Evolutionary conservation across 2,329 filamentous ascomycete species (phyloP), one percentile per base, ranked within the genome.

Genomic region (Neoscytalidium dimidiatum): DNA sequence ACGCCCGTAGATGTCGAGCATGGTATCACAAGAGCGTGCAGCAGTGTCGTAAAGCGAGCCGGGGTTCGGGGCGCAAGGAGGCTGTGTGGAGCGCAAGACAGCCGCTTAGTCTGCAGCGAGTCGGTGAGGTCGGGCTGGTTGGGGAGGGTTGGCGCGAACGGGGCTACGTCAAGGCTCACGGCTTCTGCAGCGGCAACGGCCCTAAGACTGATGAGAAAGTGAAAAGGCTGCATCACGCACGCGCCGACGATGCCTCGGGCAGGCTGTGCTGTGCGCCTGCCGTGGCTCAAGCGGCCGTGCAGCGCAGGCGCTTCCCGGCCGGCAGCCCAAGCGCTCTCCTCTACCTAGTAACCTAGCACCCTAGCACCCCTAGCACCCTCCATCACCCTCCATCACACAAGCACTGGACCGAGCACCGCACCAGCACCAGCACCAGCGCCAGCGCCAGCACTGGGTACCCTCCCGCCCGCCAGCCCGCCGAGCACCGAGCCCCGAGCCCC

Each of bases 131-230:
- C 48, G 26, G 14, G 48, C 48, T 51, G 48, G 26, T 29, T 29
- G 28, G 48, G 23, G 48, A 43, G 13, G 29, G 38, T 7, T 3
- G 38, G n/a, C n/a, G 26, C 23, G 21, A 29, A n/a, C n/a, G 11
- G 38, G 19, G 52, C 52, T 44, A 58, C 53, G 53, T 58, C 53
- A 58, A 58, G 38, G 33, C 33, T 41, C 31, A 28, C 31, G 17
- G 46, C 21, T 14, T 23, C 8, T 26, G 48, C 48, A 29, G 29
- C 51, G 9, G 5, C 11, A 21, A 31, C 23, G n/a, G 48, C 26
- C 7, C 49, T 33, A 53, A 19, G 49, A n/a, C n/a, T n/a, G n/a
- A n/a, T n/a, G n/a, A n/a, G n/a, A n/a, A 21, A 23, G 51, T 56
- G 48, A 35, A 21, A 56, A 14, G 28, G 56, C 23, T 29, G 35